phyloP scores from a whole-genome alignment of 2,329 filamentous ascomycete species.

The Penicillium polonicum region DNA sequence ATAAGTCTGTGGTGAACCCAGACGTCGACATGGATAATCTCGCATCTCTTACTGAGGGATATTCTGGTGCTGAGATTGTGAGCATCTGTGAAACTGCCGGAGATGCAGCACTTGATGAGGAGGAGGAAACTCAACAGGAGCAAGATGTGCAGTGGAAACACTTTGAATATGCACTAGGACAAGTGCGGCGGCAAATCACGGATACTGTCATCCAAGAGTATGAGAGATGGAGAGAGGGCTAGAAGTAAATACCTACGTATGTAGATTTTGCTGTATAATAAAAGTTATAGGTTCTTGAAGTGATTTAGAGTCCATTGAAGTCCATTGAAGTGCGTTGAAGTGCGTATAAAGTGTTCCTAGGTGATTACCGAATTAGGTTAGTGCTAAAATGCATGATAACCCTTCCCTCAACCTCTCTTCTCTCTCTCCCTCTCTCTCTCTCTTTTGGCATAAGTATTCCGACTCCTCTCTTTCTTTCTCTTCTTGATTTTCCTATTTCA shows the following conservation, averaged over 20 bases:
- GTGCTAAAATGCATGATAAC: neutral
- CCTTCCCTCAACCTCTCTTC: neutral
- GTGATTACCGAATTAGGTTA: conserved; percentile 21
- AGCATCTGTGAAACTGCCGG: conserved; percentile 55
- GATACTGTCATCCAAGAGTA: conserved; percentile 58
- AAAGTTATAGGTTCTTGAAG: neutral
- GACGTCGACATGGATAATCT: conserved; percentile 67
- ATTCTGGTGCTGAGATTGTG: conserved; percentile 81
- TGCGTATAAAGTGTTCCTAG: conserved; percentile 3
- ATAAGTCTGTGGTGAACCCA: conserved; percentile 57
- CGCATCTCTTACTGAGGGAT: conserved; percentile 67
- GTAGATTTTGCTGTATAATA: neutral
- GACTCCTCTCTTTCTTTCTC: neutral
- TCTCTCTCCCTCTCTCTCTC: neutral
- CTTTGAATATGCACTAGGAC: conserved; percentile 44
- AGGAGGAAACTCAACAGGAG: conserved; percentile 44
- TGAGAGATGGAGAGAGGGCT: conserved; percentile 51
- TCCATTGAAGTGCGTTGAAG: neutral
- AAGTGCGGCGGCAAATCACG: conserved; percentile 60
- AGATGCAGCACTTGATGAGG: conserved; percentile 53
- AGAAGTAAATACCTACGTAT: conserved; percentile 4
- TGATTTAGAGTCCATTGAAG: neutral
- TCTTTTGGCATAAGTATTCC: neutral
- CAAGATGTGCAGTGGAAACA: conserved; percentile 42
- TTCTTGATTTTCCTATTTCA: neutral